Evolutionary conservation across 2,329 filamentous ascomycete genomes (phyloP).

Genomic region (Colletotrichum tropicale): DNA sequence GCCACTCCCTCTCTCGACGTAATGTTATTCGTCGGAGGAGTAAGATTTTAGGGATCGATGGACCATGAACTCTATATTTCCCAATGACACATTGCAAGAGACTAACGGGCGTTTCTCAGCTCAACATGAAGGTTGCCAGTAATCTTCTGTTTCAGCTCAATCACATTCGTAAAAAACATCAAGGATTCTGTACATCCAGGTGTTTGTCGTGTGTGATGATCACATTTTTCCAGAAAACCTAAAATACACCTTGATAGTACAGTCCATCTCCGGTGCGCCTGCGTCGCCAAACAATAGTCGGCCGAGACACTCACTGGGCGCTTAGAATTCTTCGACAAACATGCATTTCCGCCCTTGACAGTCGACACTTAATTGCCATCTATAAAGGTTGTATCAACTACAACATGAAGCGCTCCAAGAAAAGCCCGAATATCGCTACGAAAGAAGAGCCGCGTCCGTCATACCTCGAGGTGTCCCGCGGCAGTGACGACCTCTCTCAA

Average conservation of each 20-base stretch:
- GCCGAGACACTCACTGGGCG: too few species aligned
- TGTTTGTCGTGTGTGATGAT: background rate
- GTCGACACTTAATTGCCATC: fast-evolving
- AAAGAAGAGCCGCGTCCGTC: fast-evolving
- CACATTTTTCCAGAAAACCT: background rate
- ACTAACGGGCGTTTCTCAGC: fast-evolving
- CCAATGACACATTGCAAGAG: fast-evolving
- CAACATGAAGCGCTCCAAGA: fast-evolving
- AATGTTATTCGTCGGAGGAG: background rate
- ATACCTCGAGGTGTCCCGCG: background rate
- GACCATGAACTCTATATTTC: background rate
- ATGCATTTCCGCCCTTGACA: fast-evolving
- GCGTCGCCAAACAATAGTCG: too few species aligned
- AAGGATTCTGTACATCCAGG: background rate
- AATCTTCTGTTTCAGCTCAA: fast-evolving
- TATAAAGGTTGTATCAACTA: fast-evolving
- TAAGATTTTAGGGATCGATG: fast-evolving
- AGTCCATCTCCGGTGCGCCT: background rate
- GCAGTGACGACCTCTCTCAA: background rate
- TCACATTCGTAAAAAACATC: background rate
- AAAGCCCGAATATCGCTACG: background rate
- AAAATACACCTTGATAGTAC: background rate
- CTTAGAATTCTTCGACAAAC: fast-evolving
- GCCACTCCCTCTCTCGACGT: too few species aligned
- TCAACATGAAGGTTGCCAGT: background rate